phyloP scores from a whole-genome alignment of 2,329 filamentous ascomycete genomes.

The Sarocladiaceae sp. region DNA sequence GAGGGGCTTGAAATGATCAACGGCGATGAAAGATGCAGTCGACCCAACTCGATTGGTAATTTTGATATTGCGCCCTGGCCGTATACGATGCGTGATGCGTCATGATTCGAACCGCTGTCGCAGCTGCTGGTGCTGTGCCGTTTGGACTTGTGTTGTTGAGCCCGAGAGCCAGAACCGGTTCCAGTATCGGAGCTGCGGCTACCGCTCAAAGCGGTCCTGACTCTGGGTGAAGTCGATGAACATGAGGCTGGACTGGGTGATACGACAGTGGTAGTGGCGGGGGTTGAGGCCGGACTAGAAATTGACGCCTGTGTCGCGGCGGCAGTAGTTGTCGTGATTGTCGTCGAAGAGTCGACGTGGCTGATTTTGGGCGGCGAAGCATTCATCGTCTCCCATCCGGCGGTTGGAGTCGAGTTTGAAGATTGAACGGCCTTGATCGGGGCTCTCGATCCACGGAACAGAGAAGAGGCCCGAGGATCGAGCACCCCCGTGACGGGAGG shows the following conservation, averaged over 20 bases:
- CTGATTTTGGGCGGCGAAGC: not conserved
- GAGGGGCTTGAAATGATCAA: conserved; percentile 33
- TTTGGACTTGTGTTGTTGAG: conserved; percentile 3
- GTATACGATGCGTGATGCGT: conserved; percentile 27
- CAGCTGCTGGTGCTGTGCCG: not conserved
- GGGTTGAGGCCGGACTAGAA: not conserved
- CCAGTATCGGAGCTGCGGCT: not conserved
- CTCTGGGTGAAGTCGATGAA: not conserved
- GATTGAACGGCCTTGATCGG: not conserved
- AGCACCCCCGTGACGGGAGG: conserved; percentile 8
- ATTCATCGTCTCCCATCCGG: conserved; percentile 3
- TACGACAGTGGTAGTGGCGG: not conserved
- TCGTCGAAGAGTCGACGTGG: conserved; percentile 5
- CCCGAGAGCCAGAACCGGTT: not conserved
- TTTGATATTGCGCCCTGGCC: conserved; percentile 25
- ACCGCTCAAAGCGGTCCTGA: not conserved
- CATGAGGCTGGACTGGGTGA: not conserved
- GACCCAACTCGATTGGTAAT: conserved; percentile 27
- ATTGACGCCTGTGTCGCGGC: not conserved
- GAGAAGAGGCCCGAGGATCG: conserved; percentile 11
- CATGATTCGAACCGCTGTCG: conserved; percentile 5
- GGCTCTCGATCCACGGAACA: conserved; percentile 11
- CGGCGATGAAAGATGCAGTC: conserved; percentile 24
- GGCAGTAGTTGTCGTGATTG: conserved; percentile 8
- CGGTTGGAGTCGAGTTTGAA: not conserved